phyloP scores from a whole-genome alignment of 768 basidiomycete species.

The Pisolithus orientalis region DNA sequence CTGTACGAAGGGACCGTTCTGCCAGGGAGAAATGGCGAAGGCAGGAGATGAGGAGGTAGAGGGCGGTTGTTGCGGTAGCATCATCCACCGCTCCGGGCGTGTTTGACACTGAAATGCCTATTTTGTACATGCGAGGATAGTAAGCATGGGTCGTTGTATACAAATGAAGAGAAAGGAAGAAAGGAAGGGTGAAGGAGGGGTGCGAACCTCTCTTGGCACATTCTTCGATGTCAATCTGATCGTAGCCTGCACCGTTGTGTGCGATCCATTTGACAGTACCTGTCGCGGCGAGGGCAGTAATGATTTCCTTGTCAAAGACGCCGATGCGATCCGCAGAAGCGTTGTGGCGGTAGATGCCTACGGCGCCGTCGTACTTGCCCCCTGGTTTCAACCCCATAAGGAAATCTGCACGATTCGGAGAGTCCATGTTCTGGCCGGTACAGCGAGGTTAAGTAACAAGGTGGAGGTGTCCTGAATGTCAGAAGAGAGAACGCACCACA shows the following conservation, averaged over 20 bases:
- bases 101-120: slow-evolving; percentile 68
- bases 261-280: slow-evolving; percentile 75
- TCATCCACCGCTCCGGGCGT: slow-evolving; percentile 89
- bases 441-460: not conserved
- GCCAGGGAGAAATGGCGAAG: slow-evolving; percentile 65
- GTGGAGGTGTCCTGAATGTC: not conserved
- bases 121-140: not conserved
- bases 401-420: slow-evolving; percentile 61
- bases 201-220: slow-evolving; percentile 61
- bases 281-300: slow-evolving; percentile 51
- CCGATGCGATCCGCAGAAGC: slow-evolving; percentile 60
- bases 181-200: not conserved
- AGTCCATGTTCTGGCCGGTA: slow-evolving; percentile 45
- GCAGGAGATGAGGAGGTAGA: slow-evolving; percentile 76
- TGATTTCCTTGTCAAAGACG: slow-evolving; percentile 72
- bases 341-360: slow-evolving; percentile 79
- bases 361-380: slow-evolving; percentile 66
- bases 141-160: too few species aligned
- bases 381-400: slow-evolving; percentile 53
- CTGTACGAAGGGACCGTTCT: slow-evolving; percentile 45
- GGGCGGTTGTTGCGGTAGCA: slow-evolving; percentile 82
- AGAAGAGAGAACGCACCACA: slow-evolving; percentile 46
- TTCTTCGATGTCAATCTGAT: slow-evolving; percentile 74
- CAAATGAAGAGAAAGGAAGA: not conserved
- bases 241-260: slow-evolving; percentile 92